These are phyloP conservation scores for Chenopodium formosanum DNA, from an alignment of 148 eudicot genomes.

Conservation along the genomic window DNA sequence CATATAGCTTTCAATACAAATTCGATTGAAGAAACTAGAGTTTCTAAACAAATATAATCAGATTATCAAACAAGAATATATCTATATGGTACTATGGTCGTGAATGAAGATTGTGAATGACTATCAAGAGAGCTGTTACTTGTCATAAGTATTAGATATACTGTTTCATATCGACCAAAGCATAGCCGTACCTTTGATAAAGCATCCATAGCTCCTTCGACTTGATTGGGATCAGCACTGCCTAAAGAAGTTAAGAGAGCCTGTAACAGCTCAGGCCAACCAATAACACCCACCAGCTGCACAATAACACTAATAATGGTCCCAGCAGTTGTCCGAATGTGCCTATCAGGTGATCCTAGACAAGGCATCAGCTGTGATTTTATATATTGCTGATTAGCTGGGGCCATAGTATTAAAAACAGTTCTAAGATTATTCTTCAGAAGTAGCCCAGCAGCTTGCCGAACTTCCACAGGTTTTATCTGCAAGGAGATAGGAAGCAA, in stretches of 20 bases:
- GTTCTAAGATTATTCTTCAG: constrained; percentile 84
- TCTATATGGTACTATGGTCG: background rate
- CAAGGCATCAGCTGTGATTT: constrained; percentile 83
- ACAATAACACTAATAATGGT: constrained; percentile 82
- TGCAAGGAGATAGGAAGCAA: constrained; percentile 29
- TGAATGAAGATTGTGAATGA: background rate
- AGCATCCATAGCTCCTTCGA: constrained; percentile 99
- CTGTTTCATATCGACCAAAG: background rate
- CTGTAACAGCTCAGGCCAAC: constrained; percentile 87
- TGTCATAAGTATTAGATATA: background rate
- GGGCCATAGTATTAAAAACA: constrained; percentile 62
- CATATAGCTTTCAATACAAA: background rate
- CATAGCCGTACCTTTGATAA: constrained; percentile 73
- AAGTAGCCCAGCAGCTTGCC: constrained; percentile 96
- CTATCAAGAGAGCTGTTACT: background rate
- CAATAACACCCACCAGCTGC: constrained; percentile 75
- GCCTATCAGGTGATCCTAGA: constrained; percentile 79
- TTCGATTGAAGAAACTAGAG: background rate
- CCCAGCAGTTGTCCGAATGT: constrained; percentile 85
- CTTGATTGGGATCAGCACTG: constrained; percentile 72
- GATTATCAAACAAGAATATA: background rate
- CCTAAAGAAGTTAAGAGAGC: constrained; percentile 77
- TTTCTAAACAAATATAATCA: background rate
- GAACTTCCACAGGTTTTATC: constrained; percentile 79
- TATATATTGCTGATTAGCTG: constrained; percentile 70